A percentile compares a stretch with the other conserved stretches of the same genome.
Conservation (phyloP, 148 eudicot species). For the Vaccinium vitisidaea region DNA sequence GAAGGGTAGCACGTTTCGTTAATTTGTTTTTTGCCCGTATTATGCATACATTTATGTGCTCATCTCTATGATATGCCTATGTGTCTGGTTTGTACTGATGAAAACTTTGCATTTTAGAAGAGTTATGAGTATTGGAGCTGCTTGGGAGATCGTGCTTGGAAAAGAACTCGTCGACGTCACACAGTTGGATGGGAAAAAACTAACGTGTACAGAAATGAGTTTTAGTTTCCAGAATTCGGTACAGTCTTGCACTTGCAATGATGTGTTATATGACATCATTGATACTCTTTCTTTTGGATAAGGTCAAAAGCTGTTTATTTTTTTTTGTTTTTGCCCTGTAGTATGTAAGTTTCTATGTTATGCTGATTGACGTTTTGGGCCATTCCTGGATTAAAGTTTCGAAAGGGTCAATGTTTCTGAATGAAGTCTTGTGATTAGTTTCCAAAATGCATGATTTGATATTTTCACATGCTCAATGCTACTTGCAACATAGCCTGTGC, state of each 20-base stretch:
- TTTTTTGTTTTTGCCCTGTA: background rate
- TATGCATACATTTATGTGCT: background rate
- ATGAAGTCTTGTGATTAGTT: background rate
- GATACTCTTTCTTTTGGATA: background rate
- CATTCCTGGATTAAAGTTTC: background rate
- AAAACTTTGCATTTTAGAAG: background rate
- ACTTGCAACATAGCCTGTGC: background rate
- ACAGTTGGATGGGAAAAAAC: slow-evolving; percentile 6
- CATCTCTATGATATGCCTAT: background rate
- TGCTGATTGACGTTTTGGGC: background rate
- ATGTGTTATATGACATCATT: background rate
- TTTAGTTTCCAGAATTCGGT: slow-evolving; percentile 21
- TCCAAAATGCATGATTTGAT: background rate
- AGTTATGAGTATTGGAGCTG: slow-evolving; percentile 4
- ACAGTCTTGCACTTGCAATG: background rate
- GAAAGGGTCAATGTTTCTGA: background rate
- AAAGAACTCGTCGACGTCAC: slow-evolving; percentile 21
- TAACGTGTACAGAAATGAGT: slow-evolving; percentile 17
- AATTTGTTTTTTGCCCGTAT: background rate
- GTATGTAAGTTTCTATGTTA: background rate
- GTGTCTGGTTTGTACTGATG: background rate
- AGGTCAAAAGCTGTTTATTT: background rate
- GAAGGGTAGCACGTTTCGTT: background rate
- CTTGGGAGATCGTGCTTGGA: background rate
- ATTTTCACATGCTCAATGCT: background rate